A percentile compares a stretch with the other conserved stretches of the same genome.
Evolutionary conservation across 352 stramenopile genomes (phyloP).

Genomic region (Globisporangium paroecandrum): DNA sequence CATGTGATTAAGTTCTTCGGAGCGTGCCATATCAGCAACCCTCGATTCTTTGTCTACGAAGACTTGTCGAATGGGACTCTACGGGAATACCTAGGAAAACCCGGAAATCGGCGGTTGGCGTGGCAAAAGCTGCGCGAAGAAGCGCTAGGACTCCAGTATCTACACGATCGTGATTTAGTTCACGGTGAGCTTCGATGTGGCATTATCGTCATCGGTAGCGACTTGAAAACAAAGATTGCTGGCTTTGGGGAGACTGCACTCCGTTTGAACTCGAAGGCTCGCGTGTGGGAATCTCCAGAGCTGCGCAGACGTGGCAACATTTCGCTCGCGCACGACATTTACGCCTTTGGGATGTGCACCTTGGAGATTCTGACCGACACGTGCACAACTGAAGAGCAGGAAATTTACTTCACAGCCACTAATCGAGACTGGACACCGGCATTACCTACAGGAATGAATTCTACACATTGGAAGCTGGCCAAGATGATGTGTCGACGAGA

Average conservation of each 20-base stretch:
- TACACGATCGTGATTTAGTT: not conserved
- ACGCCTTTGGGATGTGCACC: constrained; percentile 20
- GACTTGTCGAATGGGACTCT: constrained; percentile 7
- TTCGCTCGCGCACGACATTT: constrained; percentile 23
- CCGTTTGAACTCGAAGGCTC: constrained; percentile 20
- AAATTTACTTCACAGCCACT: constrained; percentile 18
- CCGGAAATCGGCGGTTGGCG: not conserved
- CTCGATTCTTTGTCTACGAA: constrained; percentile 24
- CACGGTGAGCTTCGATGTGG: not conserved
- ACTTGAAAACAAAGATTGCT: not conserved
- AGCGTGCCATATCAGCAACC: constrained; percentile 31
- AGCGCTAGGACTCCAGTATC: not conserved
- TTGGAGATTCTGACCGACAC: constrained; percentile 16
- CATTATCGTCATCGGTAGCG: not conserved
- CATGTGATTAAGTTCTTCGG: constrained; percentile 34
- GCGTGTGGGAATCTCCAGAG: constrained; percentile 9
- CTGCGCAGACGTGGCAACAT: constrained; percentile 14
- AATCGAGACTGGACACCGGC: constrained; percentile 5
- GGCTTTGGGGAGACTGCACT: constrained; percentile 13
- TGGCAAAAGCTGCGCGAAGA: constrained; percentile 15
- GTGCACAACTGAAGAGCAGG: constrained; percentile 14
- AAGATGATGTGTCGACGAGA: not conserved
- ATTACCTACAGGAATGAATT: not conserved
- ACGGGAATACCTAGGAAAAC: not conserved
- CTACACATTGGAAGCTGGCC: not conserved